Conservation (phyloP, 148 eudicot species). For the Chenopodium berlandieri region DNA sequence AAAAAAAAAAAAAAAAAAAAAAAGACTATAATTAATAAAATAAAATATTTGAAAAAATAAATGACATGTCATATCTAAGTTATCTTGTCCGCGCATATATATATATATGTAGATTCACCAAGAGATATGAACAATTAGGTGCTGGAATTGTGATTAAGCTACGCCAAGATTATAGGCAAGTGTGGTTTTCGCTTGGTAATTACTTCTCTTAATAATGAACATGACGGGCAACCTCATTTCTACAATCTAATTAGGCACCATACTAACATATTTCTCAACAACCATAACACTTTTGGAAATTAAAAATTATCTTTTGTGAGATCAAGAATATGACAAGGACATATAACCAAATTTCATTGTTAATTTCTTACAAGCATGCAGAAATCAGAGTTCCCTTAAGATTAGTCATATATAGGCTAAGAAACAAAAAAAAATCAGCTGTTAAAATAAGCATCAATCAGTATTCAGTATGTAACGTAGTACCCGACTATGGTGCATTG, state of each 20-base stretch:
- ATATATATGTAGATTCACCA: background rate
- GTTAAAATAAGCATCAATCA: background rate
- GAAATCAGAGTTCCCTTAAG: background rate
- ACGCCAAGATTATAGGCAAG: background rate
- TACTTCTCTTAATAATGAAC: constrained; percentile 1
- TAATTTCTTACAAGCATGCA: background rate
- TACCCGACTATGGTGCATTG: background rate
- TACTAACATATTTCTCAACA: constrained; percentile 8
- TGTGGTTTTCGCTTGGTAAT: background rate
- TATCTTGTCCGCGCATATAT: too few species aligned
- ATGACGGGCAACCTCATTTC: constrained; percentile 10
- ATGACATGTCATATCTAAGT: too few species aligned
- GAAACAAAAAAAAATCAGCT: background rate
- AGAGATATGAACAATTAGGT: background rate
- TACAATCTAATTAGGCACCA: background rate
- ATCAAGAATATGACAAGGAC: constrained; percentile 1
- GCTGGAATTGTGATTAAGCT: background rate
- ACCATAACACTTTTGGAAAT: background rate
- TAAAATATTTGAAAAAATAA: too few species aligned
- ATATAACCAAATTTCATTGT: background rate
- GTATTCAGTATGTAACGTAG: too few species aligned
- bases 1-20: too few species aligned
- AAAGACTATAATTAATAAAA: too few species aligned
- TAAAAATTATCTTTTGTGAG: background rate
- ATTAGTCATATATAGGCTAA: background rate